Percentiles rank a stretch among this genome's conserved stretches.
Conservation (phyloP, 495 filamentous ascomycete genomes). For the Trichoderma erinaceum region DNA sequence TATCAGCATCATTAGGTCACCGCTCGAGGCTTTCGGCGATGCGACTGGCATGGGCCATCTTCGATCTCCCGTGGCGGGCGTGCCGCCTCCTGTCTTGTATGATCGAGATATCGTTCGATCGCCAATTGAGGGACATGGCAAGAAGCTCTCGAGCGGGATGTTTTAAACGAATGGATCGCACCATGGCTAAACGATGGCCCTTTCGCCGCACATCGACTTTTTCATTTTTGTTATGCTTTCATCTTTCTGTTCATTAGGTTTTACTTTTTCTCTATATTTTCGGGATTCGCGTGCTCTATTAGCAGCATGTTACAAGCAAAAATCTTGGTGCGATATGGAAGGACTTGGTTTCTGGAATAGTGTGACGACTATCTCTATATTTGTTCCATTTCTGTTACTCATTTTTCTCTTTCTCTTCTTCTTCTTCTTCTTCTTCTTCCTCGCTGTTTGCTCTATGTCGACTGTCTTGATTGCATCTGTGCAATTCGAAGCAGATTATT, state of each 20-base stretch:
- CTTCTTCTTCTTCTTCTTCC: background rate
- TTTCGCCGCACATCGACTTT: no score
- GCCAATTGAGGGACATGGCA: slow-evolving; percentile 12
- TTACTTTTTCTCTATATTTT: background rate
- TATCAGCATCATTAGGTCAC: slow-evolving; percentile 33
- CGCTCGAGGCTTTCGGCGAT: slow-evolving; percentile 27
- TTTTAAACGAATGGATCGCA: slow-evolving; percentile 32
- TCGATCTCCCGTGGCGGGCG: slow-evolving; percentile 19
- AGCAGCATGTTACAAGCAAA: background rate
- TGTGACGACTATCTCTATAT: background rate
- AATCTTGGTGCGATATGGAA: background rate
- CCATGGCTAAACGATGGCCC: no score
- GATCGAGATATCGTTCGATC: slow-evolving; percentile 18
- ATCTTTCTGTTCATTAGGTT: background rate
- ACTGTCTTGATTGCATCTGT: background rate
- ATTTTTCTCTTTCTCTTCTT: slow-evolving; percentile 14
- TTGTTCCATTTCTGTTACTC: background rate
- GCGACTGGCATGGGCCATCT: background rate
- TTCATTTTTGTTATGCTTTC: background rate
- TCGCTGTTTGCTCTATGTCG: background rate
- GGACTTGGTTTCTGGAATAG: background rate
- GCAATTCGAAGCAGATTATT: background rate
- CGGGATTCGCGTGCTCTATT: background rate
- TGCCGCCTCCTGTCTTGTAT: slow-evolving; percentile 31
- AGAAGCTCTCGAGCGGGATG: slow-evolving; percentile 38